Percentiles rank a stretch among this genome's conserved stretches.
These are phyloP conservation scores for Luvunga scandens DNA, from an alignment of 345 rosid species.

Conservation along the genomic window DNA sequence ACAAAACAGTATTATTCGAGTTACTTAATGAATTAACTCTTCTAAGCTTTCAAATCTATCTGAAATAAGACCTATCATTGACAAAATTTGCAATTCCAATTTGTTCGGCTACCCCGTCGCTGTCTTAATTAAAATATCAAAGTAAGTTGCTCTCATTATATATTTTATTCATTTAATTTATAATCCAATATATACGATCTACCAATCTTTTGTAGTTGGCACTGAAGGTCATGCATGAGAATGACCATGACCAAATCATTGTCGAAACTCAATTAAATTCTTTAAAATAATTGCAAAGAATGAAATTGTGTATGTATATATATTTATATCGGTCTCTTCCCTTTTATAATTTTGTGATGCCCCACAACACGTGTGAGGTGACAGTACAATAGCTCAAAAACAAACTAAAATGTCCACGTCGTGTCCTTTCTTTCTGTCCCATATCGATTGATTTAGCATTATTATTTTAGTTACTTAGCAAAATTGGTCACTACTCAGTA, in stretches of 20 bases:
- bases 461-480: constrained; percentile 14
- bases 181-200: neutral
- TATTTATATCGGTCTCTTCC: neutral
- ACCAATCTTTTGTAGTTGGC: neutral
- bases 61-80: neutral
- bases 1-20: too few species aligned
- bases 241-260: neutral
- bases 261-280: neutral
- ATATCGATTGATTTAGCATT: neutral
- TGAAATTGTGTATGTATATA: neutral
- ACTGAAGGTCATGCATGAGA: neutral
- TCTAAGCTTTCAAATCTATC: neutral
- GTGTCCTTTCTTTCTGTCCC: constrained; percentile 1
- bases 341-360: neutral
- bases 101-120: neutral
- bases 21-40: too few species aligned
- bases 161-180: neutral
- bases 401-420: constrained; percentile 2
- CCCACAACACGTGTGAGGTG: constrained; percentile 24
- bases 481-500: constrained; percentile 13
- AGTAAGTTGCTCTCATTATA: neutral
- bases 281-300: neutral
- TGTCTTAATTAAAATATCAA: neutral
- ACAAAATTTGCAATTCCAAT: neutral
- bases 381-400: constrained; percentile 3